Evolutionary conservation across 768 basidiomycete species (phyloP).

Genomic region (Floccularia luteovirens): DNA sequence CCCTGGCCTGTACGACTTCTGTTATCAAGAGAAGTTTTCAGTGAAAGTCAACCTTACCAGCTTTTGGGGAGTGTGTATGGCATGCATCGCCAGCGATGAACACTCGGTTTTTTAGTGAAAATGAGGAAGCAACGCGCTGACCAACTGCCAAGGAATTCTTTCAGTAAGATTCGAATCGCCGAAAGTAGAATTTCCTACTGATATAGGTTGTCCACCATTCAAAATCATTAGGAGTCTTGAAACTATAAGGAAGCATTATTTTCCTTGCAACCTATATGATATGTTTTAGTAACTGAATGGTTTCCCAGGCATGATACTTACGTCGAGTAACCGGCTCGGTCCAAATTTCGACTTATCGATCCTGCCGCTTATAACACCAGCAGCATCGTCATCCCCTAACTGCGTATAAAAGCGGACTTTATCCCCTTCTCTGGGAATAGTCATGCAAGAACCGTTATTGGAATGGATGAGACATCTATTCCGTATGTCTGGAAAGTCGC

Average conservation of each 20-base stretch:
- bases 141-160: constrained; percentile 38
- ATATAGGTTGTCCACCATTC: constrained; percentile 74
- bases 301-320: constrained; percentile 16
- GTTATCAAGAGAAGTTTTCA: no score
- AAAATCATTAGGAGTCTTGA: constrained; percentile 38
- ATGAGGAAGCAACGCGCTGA: constrained; percentile 64
- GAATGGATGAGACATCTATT: constrained; percentile 63
- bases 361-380: constrained; percentile 38
- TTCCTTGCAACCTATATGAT: constrained; percentile 40
- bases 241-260: constrained; percentile 47
- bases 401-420: constrained; percentile 69
- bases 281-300: background rate
- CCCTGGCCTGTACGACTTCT: constrained; percentile 44
- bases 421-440: constrained; percentile 68
- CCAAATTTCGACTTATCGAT: constrained; percentile 45
- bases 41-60: no score
- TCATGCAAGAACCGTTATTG: constrained; percentile 57
- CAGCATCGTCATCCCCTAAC: constrained; percentile 38
- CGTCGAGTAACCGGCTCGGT: constrained; percentile 46
- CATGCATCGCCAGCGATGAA: constrained; percentile 78
- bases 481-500: constrained; percentile 73
- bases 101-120: constrained; percentile 51
- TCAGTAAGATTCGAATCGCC: background rate
- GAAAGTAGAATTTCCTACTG: constrained; percentile 33
- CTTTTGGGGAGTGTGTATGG: constrained; percentile 63